Base-by-base conservation (phyloP, 352 stramenopile species). In the Hyaloperonospora brassicae region DNA sequence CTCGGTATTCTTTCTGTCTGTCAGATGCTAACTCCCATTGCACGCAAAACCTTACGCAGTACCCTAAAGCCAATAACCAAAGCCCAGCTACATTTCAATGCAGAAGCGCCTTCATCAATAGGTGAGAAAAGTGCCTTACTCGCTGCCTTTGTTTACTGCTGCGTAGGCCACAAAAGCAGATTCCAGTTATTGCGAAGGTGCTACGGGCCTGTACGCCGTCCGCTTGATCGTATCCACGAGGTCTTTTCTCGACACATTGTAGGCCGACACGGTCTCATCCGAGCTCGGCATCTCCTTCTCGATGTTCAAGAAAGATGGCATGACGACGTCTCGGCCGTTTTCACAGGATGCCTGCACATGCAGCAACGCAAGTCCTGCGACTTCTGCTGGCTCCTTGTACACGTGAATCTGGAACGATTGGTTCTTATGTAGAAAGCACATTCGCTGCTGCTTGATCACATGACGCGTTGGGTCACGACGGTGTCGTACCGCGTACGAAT, bases 341-440 rank as follows among this genome's bases (percentile, higher is more conserved):
- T 83, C 78, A 11, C 67, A 79, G 12, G 80, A 85, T 23, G 80
- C 82, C 57, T 93, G 82, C 8, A 93, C 70, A 35, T 93, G 82
- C 45, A 89, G 60, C 43, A 93, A 79, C 47, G 73, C 66, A 9
- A 88, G 76, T 0, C 72, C 74, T 1, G 71, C 76, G 56, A 93
- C 66, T 5, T 71, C 57, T 5, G 60, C 59, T 23, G 82, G 82
- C 50, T 90, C 82, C 58, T 93, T 93, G 70, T 93, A 93, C 25
- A 89, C 66, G 60, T 93, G 82, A 40, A 93, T 84, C 62, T 93
- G 80, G 62, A 90, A 88, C 38, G 82, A 93, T 62, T 90, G 82
- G 62, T 90, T 90, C 59, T 87, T 66, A 66, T 89, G 88, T 45
- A 93, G 47, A 35, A 93, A 93, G 59, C 82, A 93, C 60, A 90